Base-by-base conservation (phyloP, 306 rosid species). In the Prunus dulcis region DNA sequence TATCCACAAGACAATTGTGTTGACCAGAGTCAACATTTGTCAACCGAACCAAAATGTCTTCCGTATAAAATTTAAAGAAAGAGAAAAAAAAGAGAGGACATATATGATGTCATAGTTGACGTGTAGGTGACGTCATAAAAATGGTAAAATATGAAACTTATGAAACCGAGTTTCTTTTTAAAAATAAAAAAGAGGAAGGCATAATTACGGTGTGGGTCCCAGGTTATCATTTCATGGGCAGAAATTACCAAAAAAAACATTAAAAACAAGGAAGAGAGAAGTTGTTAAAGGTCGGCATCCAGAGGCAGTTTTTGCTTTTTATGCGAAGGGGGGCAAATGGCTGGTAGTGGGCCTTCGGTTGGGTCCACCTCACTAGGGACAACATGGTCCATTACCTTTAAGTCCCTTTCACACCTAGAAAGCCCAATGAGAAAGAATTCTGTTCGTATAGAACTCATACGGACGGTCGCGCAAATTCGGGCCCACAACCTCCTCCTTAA, bases 141-240 rank as follows among this genome's bases (percentile, higher is more conserved):
- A 9, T 14, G 14, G 20, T 23, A n/a, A 20, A 20, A 49, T 49
- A 12, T 3, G 14, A 49, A 49, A 12, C 18, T 49, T 12, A 12
- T 47, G 52, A 38, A 38, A 38, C 52, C 1, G 5, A 13, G 17
- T 49, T 12, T 3, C 18, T 3, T n/a, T 56, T n/a, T 56, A 1
- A 20, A 55, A 56, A 56, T 9, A 75, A 28, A 65, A 55, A 55
- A 61, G 73, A 22, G 67, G 38, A 69, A 41, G 75, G 64, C 79
- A 89, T 83, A 75, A 88, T 91, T 80, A 76, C 30, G 45, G 9
- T 27, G 86, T 76, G 87, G 97, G 76, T 6, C 89, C 78, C 1
- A 7, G 32, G 65, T 76, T 80, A 84, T 74, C 82, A 38, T 38
- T 1, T 38, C 43, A 71, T 76, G 65, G 64, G 28, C 63, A 51